These are phyloP conservation scores for Stachybotrys echinatus DNA, from an alignment of 2,329 filamentous ascomycete genomes.

Conservation along the genomic window DNA sequence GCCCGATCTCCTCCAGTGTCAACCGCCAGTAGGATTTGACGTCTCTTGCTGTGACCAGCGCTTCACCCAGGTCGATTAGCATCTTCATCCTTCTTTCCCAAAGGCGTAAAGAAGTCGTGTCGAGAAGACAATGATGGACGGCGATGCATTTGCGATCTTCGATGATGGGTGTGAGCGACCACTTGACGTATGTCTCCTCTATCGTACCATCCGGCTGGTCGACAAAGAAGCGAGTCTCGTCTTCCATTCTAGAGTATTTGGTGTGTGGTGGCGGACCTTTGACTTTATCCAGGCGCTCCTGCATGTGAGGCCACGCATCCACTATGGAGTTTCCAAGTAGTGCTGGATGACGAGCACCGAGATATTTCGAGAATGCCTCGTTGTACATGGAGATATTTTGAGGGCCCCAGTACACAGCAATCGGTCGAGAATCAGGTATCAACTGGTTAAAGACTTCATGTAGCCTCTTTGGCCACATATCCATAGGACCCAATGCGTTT, in stretches of 20 bases:
- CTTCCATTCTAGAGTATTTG: conserved; percentile 30
- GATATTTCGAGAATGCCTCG: conserved; percentile 58
- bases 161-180: conserved; percentile 41
- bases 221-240: conserved; percentile 41
- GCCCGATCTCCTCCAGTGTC: conserved; percentile 36
- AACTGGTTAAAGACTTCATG: conserved; percentile 39
- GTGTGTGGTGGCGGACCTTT: conserved; percentile 12
- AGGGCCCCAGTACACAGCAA: conserved; percentile 60
- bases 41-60: conserved; percentile 34
- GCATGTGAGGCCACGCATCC: conserved; percentile 55
- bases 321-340: conserved; percentile 56
- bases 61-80: conserved; percentile 42
- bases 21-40: conserved; percentile 43
- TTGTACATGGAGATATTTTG: conserved; percentile 62
- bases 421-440: conserved; percentile 40
- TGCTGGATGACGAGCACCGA: conserved; percentile 58
- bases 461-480: conserved; percentile 39
- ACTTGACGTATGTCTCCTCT: conserved; percentile 43
- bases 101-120: conserved; percentile 40
- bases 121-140: conserved; percentile 41
- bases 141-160: conserved; percentile 36
- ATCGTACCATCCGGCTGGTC: conserved; percentile 32
- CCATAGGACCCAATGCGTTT: conserved; percentile 41
- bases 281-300: conserved; percentile 30
- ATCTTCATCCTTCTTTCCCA: conserved; percentile 45